Evolutionary conservation across 805 yeast genomes (phyloP), one percentile per base, ranked within the genome.

Genomic region (Maudiozyma pseudohumilis): DNA sequence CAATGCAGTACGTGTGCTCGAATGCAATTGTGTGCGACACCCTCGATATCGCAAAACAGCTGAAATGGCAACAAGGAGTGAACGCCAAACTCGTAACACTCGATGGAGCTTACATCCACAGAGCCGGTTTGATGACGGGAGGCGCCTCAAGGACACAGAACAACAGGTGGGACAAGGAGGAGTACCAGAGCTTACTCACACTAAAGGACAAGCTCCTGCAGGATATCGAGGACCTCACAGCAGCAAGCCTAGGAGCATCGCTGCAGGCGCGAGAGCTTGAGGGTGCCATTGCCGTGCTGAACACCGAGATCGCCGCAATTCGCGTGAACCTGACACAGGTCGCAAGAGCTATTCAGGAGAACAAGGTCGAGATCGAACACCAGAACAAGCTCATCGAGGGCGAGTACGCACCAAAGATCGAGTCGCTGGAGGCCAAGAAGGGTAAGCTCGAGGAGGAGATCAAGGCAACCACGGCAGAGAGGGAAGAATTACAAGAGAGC

Each of bases 41-140:
- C 29, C 61, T 87, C 45, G 70, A 68, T 2, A 57, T 72, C 20
- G 97, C 97, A 2, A 74, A 78, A 51, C 63, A 67, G 1, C 61
- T 89, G 40, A 77, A 84, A 52, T 85, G 95, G 89, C 66, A 68
- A 15, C 61, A 63, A 26, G 64, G 68, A 6, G 60, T 75, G 21
- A 69, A 70, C 34, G 75, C 74, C 29, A 86, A 83, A 55, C 62
- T 82, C 34, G 94, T 88, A 2, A 74, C 95, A 0, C 50, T 85
- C 11, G 86, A 85, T 35, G 98, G 98, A 2, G 74, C 89, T 0
- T 66, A 87, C 22, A 82, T 92, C 33, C 86, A 85, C 53, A 77
- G 75, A 50, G 78, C 89, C 4, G 95, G 95, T 6, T 66, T 87
- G 26, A 85, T 92, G 94, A 81, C 96, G 7, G 96, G 96, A 56